These are phyloP conservation scores for Suhomyces emberorum DNA, from an alignment of 805 yeast genomes.

Conservation along the genomic window DNA sequence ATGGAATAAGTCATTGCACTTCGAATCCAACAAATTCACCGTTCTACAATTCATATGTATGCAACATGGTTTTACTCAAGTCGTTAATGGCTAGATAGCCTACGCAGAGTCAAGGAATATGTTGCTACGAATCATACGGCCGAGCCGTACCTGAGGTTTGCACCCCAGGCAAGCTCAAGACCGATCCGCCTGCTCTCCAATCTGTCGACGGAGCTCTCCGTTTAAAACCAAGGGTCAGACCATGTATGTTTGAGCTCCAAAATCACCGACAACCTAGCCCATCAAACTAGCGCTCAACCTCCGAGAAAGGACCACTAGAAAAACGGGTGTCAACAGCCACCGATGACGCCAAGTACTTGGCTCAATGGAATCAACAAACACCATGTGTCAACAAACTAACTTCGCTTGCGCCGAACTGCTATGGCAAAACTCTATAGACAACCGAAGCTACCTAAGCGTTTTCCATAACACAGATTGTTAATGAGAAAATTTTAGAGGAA, in stretches of 20 bases:
- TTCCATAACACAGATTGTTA: slow-evolving; percentile 54
- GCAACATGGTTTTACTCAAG: slow-evolving; percentile 99
- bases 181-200: slow-evolving; percentile 69
- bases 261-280: slow-evolving; percentile 19
- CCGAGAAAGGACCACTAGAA: slow-evolving; percentile 41
- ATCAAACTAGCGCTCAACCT: slow-evolving; percentile 48
- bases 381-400: slow-evolving; percentile 41
- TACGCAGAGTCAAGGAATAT: slow-evolving; percentile 99
- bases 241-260: slow-evolving; percentile 9
- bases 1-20: too few species aligned
- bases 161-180: slow-evolving; percentile 53
- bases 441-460: slow-evolving; percentile 42
- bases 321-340: slow-evolving; percentile 16
- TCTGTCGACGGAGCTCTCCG: slow-evolving; percentile 99
- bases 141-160: slow-evolving; percentile 50
- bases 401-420: slow-evolving; percentile 76
- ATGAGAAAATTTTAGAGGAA: slow-evolving; percentile 8
- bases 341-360: slow-evolving; percentile 17
- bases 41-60: slow-evolving; percentile 50
- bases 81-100: slow-evolving; percentile 88
- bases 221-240: slow-evolving; percentile 44
- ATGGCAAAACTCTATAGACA: slow-evolving; percentile 36
- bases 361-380: slow-evolving; percentile 11
- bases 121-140: slow-evolving; percentile 76
- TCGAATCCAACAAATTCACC: background rate